Conservation (phyloP, 2,329 filamentous ascomycete species). For the Aspergillus arachidicola region DNA sequence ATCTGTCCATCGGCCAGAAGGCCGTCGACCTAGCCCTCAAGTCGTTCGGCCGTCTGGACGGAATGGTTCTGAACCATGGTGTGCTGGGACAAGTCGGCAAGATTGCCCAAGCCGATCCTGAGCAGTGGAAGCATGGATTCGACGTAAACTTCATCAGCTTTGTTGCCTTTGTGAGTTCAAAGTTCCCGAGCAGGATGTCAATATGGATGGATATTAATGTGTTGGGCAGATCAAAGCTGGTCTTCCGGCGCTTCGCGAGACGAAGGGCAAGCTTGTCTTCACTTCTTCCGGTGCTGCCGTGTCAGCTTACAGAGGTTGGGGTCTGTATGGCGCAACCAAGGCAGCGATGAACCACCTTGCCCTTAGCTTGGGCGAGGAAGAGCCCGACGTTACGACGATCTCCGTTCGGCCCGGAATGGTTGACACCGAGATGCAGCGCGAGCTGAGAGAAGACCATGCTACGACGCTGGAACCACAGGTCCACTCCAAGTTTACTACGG, state of each 20-base stretch:
- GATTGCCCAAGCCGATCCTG: slow-evolving; percentile 66
- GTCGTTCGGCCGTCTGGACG: slow-evolving; percentile 74
- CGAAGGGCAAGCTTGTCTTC: slow-evolving; percentile 39
- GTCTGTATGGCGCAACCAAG: slow-evolving; percentile 40
- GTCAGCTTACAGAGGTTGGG: slow-evolving; percentile 38
- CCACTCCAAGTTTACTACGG: slow-evolving; percentile 65
- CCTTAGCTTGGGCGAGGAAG: slow-evolving; percentile 33
- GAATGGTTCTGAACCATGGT: slow-evolving; percentile 86
- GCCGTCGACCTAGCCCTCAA: slow-evolving; percentile 67
- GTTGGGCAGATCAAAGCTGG: slow-evolving; percentile 32
- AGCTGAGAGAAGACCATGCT: slow-evolving; percentile 73
- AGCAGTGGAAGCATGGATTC: slow-evolving; percentile 75
- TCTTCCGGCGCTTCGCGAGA: slow-evolving; percentile 34
- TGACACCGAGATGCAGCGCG: slow-evolving; percentile 46
- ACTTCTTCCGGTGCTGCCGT: slow-evolving; percentile 40
- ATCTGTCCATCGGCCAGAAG: slow-evolving; percentile 58
- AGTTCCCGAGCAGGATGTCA: slow-evolving; percentile 27
- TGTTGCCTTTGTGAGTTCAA: slow-evolving; percentile 68
- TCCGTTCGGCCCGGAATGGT: slow-evolving; percentile 39
- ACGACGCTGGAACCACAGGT: slow-evolving; percentile 61
- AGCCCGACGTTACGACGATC: slow-evolving; percentile 29
- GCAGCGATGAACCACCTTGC: slow-evolving; percentile 40
- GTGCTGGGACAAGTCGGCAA: slow-evolving; percentile 73
- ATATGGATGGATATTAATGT: not conserved
- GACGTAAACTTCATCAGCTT: slow-evolving; percentile 87